phyloP scores from a whole-genome alignment of 495 filamentous ascomycete species.

The Glutinoglossum americanum region DNA sequence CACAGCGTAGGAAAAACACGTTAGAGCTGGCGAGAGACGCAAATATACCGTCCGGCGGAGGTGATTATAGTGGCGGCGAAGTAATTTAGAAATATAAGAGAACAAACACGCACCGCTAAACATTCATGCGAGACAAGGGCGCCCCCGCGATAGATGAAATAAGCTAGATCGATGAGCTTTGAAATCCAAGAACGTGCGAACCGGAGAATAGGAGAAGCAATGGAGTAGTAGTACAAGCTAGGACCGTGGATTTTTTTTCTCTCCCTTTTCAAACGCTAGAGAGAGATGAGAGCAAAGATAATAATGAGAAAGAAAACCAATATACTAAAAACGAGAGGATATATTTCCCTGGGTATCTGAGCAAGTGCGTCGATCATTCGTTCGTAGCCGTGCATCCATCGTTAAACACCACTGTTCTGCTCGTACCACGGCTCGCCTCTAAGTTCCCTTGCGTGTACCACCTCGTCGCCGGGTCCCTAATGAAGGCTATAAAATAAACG shows the following conservation, averaged over 20 bases:
- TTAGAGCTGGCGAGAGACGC: not conserved
- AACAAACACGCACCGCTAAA: not conserved
- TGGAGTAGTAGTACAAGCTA: not conserved
- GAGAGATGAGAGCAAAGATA: not conserved
- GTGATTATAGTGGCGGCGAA: not conserved
- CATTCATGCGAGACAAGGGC: not conserved
- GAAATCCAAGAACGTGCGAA: not conserved
- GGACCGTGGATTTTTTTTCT: not conserved
- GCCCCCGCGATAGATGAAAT: not conserved
- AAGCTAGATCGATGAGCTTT: not conserved
- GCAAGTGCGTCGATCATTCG: not conserved
- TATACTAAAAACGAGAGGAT: not conserved
- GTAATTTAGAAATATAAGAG: not conserved
- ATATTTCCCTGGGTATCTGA: not conserved
- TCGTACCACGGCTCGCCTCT: not conserved
- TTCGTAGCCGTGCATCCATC: not conserved
- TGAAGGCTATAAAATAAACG: not conserved
- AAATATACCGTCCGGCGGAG: not conserved
- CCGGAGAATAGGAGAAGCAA: not conserved
- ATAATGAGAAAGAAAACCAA: not conserved
- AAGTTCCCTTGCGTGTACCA: not conserved
- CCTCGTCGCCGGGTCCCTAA: not conserved
- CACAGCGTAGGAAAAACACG: not conserved
- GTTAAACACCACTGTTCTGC: not conserved
- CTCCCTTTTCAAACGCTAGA: not conserved